A percentile compares a stretch with the other conserved stretches of the same genome.
Conservation (phyloP, 306 rosid genomes). For the Erythrophleum fordii region DNA sequence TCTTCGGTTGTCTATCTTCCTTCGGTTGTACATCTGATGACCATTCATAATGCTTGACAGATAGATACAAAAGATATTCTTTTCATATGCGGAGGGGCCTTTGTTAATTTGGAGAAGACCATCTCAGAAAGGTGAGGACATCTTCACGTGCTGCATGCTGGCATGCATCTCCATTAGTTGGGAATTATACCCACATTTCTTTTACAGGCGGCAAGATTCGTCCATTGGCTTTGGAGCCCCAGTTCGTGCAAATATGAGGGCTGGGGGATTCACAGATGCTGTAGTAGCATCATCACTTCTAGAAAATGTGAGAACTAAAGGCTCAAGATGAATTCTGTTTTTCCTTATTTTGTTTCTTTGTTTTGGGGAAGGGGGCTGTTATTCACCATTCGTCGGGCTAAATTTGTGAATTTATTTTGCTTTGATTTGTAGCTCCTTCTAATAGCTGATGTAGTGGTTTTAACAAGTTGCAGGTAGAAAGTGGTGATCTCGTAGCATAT, state of each 20-base stretch:
- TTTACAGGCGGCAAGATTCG: constrained; percentile 69
- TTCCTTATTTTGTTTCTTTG: constrained; percentile 14
- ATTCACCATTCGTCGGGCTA: background rate
- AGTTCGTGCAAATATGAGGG: constrained; percentile 66
- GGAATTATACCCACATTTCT: constrained; percentile 14
- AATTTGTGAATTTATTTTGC: constrained; percentile 12
- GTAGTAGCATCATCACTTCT: constrained; percentile 60
- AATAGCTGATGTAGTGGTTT: constrained; percentile 31
- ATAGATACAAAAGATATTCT: constrained; percentile 70
- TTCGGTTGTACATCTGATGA: constrained; percentile 19
- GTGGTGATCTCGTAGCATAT: constrained; percentile 68
- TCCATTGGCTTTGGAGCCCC: constrained; percentile 85
- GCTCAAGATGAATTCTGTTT: constrained; percentile 7
- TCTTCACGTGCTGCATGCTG: constrained; percentile 21
- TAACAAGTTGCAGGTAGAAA: constrained; percentile 63
- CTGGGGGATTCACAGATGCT: constrained; percentile 52
- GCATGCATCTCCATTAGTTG: constrained; percentile 6
- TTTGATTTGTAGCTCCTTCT: constrained; percentile 29
- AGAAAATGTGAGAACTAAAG: constrained; percentile 65
- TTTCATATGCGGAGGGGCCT: constrained; percentile 81
- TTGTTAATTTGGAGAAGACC: constrained; percentile 74
- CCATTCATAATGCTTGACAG: constrained; percentile 44
- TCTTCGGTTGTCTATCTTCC: constrained; percentile 19
- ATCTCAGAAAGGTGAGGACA: constrained; percentile 66
- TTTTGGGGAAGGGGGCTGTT: background rate